These are phyloP conservation scores for Plasmodium vivax DNA, from an alignment of 169 alveolate species.

Conservation along the genomic window DNA sequence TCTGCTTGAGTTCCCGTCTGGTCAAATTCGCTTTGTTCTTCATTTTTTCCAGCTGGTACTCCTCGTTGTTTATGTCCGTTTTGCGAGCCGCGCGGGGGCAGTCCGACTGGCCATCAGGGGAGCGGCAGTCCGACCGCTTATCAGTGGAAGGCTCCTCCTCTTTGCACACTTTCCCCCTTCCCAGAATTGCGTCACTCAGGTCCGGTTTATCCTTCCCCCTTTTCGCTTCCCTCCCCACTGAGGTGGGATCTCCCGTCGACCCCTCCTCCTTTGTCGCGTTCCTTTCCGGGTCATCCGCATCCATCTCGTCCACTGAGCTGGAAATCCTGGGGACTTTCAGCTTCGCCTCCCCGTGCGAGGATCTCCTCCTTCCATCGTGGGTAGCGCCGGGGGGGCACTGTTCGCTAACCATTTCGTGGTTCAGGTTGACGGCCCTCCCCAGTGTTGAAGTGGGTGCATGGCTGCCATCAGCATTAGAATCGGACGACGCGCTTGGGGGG, in stretches of 20 bases:
- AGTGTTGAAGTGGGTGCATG: not conserved
- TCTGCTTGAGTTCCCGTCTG: not conserved
- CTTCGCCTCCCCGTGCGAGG: not conserved
- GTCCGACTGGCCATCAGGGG: too few relatives aligned
- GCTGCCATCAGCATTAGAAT: not conserved
- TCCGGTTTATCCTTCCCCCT: not conserved
- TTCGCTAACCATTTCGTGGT: not conserved
- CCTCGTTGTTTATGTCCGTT: not conserved
- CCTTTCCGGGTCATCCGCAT: not conserved
- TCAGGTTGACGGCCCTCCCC: not conserved
- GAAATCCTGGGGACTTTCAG: not conserved
- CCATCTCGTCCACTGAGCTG: not conserved
- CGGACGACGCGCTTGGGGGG: not conserved
- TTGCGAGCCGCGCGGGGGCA: not conserved
- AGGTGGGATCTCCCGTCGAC: not conserved
- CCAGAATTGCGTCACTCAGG: not conserved
- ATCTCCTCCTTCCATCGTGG: not conserved
- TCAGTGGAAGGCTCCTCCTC: not conserved
- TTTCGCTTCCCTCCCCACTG: not conserved
- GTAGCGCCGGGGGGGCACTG: not conserved
- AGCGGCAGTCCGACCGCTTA: not conserved
- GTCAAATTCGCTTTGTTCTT: not conserved
- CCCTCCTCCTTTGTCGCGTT: not conserved
- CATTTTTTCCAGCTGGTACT: not conserved
- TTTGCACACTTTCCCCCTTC: not conserved